Conservation (phyloP, 2,329 filamentous ascomycete genomes). For the Colletotrichum sojae region DNA sequence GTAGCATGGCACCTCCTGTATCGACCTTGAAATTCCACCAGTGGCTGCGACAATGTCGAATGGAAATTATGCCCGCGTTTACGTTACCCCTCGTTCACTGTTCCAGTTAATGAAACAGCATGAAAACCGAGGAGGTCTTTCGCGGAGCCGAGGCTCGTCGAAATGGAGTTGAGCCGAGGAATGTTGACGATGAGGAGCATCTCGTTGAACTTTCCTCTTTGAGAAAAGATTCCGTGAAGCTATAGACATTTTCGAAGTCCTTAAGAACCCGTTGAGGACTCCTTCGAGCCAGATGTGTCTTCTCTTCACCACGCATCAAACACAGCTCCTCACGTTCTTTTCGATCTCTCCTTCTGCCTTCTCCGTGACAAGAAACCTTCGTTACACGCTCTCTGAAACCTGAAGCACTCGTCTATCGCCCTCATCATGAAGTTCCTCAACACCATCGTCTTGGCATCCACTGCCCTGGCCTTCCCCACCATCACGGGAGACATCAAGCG, state of each 20-base stretch:
- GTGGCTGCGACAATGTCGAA: too few species aligned
- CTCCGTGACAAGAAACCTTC: constrained; percentile 26
- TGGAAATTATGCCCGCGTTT: too few species aligned
- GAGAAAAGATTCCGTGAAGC: constrained; percentile 9
- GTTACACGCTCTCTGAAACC: constrained; percentile 1
- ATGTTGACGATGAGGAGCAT: constrained; percentile 16
- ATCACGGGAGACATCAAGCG: constrained; percentile 29
- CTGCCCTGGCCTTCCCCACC: constrained; percentile 33
- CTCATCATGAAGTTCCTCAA: constrained; percentile 35
- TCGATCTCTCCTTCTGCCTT: constrained; percentile 5
- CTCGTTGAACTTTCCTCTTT: constrained; percentile 27
- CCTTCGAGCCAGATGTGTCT: neutral
- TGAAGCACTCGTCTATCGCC: neutral
- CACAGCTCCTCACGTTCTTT: constrained; percentile 8
- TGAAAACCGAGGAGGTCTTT: too few species aligned
- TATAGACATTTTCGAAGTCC: constrained; percentile 1
- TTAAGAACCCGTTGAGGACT: constrained; percentile 16
- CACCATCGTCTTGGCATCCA: constrained; percentile 33
- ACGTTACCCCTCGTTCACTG: too few species aligned
- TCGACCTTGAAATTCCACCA: too few species aligned
- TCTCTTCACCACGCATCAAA: neutral
- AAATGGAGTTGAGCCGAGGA: constrained; percentile 5
- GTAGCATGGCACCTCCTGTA: too few species aligned
- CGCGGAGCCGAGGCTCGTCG: too few species aligned
- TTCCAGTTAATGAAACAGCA: too few species aligned